phyloP scores from a whole-genome alignment of 2,329 filamentous ascomycete species.

The Coniochaeta sp. region DNA sequence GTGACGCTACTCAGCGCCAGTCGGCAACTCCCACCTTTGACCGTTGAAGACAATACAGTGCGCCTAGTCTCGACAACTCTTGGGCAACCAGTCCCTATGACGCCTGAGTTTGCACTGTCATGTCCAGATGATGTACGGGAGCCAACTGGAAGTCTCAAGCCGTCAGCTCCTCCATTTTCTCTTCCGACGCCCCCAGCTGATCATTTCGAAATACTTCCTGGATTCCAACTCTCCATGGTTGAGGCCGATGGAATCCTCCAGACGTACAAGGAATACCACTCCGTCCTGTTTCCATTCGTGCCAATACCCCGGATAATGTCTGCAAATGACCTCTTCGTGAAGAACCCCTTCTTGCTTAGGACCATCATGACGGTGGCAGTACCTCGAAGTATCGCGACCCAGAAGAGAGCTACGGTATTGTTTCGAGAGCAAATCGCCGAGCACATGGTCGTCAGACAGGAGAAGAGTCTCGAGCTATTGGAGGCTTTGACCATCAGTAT shows the following conservation, averaged over 20 bases:
- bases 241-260: slow-evolving; percentile 24
- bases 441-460: slow-evolving; percentile 27
- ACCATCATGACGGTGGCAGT: slow-evolving; percentile 25
- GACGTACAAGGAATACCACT: slow-evolving; percentile 2
- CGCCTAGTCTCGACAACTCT: not conserved
- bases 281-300: slow-evolving; percentile 28
- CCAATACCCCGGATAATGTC: slow-evolving; percentile 18
- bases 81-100: not conserved
- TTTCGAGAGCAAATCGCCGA: slow-evolving; percentile 28
- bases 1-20: slow-evolving; percentile 22
- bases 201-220: slow-evolving; percentile 27
- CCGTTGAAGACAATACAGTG: not conserved
- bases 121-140: not conserved
- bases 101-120: not conserved
- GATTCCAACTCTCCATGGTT: slow-evolving; percentile 22
- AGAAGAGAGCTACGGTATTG: slow-evolving; percentile 26
- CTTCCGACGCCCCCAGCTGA: not conserved
- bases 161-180: not conserved
- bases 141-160: not conserved
- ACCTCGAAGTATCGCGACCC: slow-evolving; percentile 22
- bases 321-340: slow-evolving; percentile 22
- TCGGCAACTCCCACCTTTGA: not conserved
- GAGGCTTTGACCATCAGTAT: slow-evolving; percentile 30
- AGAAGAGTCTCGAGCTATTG: slow-evolving; percentile 27
- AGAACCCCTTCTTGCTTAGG: slow-evolving; percentile 29